Percentiles rank a stretch among this genome's conserved stretches.
phyloP scores from a whole-genome alignment of 2,329 filamentous ascomycete genomes.

The Ceratocystis eucalypticola region DNA sequence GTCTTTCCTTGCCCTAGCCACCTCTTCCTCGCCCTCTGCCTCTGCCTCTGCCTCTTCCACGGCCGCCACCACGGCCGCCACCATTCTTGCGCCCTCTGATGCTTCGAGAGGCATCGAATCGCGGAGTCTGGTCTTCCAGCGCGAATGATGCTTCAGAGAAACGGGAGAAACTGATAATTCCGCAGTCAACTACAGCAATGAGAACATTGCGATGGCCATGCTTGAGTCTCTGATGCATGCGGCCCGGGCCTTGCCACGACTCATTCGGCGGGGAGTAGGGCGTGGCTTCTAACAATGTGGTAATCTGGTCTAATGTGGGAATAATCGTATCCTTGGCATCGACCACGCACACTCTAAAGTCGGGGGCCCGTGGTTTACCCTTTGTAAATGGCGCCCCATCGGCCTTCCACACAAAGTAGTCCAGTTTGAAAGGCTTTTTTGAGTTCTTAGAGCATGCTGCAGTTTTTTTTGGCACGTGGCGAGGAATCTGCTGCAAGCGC shows the following conservation, averaged over 20 bases:
- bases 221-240: slow-evolving; percentile 64
- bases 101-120: slow-evolving; percentile 30
- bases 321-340: slow-evolving; percentile 58
- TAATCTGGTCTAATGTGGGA: slow-evolving; percentile 60
- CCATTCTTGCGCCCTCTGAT: slow-evolving; percentile 28
- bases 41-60: slow-evolving; percentile 32
- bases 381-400: slow-evolving; percentile 56
- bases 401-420: slow-evolving; percentile 70
- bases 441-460: slow-evolving; percentile 21
- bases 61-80: slow-evolving; percentile 29
- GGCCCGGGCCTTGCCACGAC: slow-evolving; percentile 30
- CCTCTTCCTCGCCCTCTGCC: slow-evolving; percentile 22
- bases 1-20: background rate
- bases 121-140: slow-evolving; percentile 56
- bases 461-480: slow-evolving; percentile 41
- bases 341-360: slow-evolving; percentile 74
- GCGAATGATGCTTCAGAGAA: slow-evolving; percentile 70
- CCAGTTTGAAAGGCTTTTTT: slow-evolving; percentile 51
- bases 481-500: slow-evolving; percentile 59
- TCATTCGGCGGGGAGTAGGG: slow-evolving; percentile 33
- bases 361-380: slow-evolving; percentile 59
- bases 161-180: slow-evolving; percentile 75
- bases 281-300: slow-evolving; percentile 56
- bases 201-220: slow-evolving; percentile 75
- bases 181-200: slow-evolving; percentile 77